phyloP scores from a whole-genome alignment of 768 basidiomycete genomes.

The Leccinum disarticulatum region DNA sequence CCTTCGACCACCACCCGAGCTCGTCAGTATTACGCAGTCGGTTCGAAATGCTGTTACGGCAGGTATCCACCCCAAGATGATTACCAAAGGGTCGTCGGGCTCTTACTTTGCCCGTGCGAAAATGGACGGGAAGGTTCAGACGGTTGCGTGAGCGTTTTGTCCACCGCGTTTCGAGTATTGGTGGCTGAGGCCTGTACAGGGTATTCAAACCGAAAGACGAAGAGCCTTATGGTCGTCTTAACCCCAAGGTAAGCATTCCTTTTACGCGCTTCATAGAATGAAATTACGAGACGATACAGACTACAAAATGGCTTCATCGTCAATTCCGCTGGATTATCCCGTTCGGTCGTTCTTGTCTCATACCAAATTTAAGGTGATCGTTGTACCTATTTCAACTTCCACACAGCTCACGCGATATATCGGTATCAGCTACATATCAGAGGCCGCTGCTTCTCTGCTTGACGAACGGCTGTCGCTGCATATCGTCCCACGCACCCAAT shows the following conservation, averaged over 20 bases:
- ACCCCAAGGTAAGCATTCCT: slow-evolving; percentile 63
- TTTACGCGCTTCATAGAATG: neutral
- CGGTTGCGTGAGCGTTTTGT: slow-evolving; percentile 65
- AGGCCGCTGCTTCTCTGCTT: slow-evolving; percentile 84
- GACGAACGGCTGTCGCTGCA: slow-evolving; percentile 71
- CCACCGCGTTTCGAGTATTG: neutral
- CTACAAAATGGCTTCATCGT: slow-evolving; percentile 87
- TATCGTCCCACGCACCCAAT: slow-evolving; percentile 84
- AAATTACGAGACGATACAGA: slow-evolving; percentile 42
- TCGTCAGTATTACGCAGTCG: slow-evolving; percentile 54
- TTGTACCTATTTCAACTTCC: neutral
- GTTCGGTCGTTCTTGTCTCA: slow-evolving; percentile 85
- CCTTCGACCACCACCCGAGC: slow-evolving; percentile 11
- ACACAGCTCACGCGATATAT: neutral
- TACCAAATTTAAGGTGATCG: slow-evolving; percentile 78
- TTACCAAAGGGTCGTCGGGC: slow-evolving; percentile 84
- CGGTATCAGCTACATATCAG: slow-evolving; percentile 71
- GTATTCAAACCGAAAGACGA: slow-evolving; percentile 94
- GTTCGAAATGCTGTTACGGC: slow-evolving; percentile 69
- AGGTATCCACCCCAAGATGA: slow-evolving; percentile 89
- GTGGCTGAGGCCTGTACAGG: slow-evolving; percentile 35
- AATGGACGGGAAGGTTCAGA: slow-evolving; percentile 71
- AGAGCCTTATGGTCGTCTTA: slow-evolving; percentile 84
- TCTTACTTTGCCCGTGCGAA: slow-evolving; percentile 91
- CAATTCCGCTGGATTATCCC: slow-evolving; percentile 89